Base-by-base conservation (phyloP, 106 monocot species). In the Dioscorea dumetorum region DNA sequence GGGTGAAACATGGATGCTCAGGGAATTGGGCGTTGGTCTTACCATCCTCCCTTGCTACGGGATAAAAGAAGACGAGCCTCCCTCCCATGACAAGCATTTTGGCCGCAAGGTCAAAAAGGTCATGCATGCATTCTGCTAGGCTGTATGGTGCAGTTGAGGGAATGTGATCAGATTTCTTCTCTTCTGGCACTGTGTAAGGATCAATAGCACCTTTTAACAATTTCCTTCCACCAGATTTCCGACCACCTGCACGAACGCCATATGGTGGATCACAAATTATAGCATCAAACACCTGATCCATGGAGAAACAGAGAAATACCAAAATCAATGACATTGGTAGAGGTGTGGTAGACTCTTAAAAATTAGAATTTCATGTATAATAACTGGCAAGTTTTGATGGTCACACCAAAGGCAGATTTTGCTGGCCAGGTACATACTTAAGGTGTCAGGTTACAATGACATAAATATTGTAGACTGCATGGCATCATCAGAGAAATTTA, bases 191-290 rank as follows among this genome's bases (percentile, higher is more conserved):
- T 5, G 85, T 90, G 80, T 99, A 99, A 8, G 99, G 93, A 21
- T 70, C 81, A 3, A 93, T 70, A 1, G 41, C 41, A 8, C 99
- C 99, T 64, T 90, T 99, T 12, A 99, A 63, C 41, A 99, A 60
- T 62, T 99, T 99, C 9, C 99, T 68, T 5, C 99, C 99, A 62
- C 99, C 99, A 5, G 99, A 99, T 77, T 99, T 99, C 23, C 99
- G 78, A 11, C 99, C 97, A 6, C 92, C 99, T 57, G 99, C 99
- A 66, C 99, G 99, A 12, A 99, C 93, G 13, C 99, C 99, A 64
- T 99, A 99, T 14, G 99, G 99, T 49, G 99, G 99, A 53, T 99
- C 99, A 50, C 99, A 99, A 49, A 99, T 90, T 78, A 99, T 99
- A 5, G 99, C 92, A 77, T 99, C 99, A 20, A 99, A 93, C 57